Evolutionary conservation across 164 flowering plant genomes (phyloP), one percentile per base, ranked within the genome.

Genomic region (Santalum album): DNA sequence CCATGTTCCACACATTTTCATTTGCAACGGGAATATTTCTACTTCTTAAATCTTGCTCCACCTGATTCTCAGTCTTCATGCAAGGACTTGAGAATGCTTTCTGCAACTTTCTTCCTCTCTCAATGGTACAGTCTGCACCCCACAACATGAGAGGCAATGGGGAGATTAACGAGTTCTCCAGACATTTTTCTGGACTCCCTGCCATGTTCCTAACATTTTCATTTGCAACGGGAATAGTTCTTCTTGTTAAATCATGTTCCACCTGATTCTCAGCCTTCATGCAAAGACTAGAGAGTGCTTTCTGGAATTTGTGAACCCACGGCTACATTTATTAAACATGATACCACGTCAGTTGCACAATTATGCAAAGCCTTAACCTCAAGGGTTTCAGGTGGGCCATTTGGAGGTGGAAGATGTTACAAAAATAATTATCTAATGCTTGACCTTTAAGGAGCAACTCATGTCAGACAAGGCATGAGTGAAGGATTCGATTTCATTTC

Each of bases 111-210:
- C 79, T 81, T 29, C 89, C 84, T 57, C 72, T 75, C 45, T 87
- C 87, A 40, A 71, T 60, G 20, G 72, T 66, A 60, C 78, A 72
- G 34, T 64, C 76, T 59, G 79, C 85, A 52, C 81, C 84, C 99
- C 99, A 92, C 23, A 96, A 84, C 15, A 92, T 96, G n/a, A 92
- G 91, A 19, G 98, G 98, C 1, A 96, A 92, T 39, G 96, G 95
- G 56, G 98, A 92, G 44, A 92, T 67, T 22, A 76, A 65, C 0
- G 81, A 67, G 7, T 61, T 77, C 51, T 36, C 12, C 12, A 73
- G 72, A 35, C 50, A 59, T 42, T 70, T 49, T 23, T 74, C 70
- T 51, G 84, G 76, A 65, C 77, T 75, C 20, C 58, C 65, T 52
- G 55, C 52, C 20, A 20, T 58, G 63, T 50, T 34, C 42, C 23